Evolutionary conservation across 176 grass and related monocot genomes (phyloP).

Genomic region (Echinochloa phyllopogon): DNA sequence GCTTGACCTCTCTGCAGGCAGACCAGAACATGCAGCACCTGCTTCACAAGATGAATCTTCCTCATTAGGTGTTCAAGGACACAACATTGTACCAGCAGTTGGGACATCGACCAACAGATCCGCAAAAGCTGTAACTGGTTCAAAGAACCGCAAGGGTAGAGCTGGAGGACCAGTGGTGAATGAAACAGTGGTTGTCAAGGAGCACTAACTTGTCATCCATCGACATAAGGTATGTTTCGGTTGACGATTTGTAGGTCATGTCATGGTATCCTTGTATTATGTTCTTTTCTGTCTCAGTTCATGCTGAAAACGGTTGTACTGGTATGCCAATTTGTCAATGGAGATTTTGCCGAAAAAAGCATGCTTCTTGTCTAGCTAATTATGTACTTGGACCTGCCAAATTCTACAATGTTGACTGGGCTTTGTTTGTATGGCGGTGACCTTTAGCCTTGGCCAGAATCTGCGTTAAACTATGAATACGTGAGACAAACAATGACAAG

Average conservation of each 20-base stretch:
- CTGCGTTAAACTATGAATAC: too few species aligned
- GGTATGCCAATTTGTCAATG: background rate
- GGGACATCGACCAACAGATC: conserved; percentile 9
- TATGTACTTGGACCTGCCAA: too few species aligned
- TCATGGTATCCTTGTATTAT: background rate
- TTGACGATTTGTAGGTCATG: conserved; percentile 1
- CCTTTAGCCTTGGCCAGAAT: too few species aligned
- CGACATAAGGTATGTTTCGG: conserved; percentile 32
- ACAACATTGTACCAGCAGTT: background rate
- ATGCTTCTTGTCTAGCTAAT: too few species aligned
- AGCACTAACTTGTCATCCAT: conserved; percentile 6
- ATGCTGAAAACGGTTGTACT: background rate
- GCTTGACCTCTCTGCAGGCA: background rate
- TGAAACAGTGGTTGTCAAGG: conserved; percentile 18
- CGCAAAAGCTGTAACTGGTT: background rate
- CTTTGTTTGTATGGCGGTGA: too few species aligned
- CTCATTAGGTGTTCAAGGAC: conserved; percentile 9
- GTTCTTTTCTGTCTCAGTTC: background rate
- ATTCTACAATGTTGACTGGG: too few species aligned
- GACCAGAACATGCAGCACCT: background rate
- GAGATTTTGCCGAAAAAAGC: too few species aligned
- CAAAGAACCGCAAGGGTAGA: conserved; percentile 47
- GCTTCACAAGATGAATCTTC: background rate
- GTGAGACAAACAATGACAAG: too few species aligned
- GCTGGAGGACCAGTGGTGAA: background rate